These are phyloP conservation scores for Backusella sp. DNA, from an alignment of 192 early-diverging fungal genomes.

Conservation along the genomic window DNA sequence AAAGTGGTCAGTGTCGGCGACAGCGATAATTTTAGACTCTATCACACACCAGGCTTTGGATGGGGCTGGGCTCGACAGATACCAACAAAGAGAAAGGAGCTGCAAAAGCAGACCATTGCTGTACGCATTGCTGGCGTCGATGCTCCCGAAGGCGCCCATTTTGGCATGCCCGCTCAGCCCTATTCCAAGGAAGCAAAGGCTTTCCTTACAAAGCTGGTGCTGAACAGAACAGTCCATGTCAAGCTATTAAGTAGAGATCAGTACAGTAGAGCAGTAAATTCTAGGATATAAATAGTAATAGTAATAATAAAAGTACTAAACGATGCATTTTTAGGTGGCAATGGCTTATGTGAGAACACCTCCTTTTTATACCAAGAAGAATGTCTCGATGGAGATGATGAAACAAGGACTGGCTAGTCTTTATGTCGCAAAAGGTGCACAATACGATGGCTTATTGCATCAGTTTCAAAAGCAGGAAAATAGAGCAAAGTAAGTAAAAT, in stretches of 20 bases:
- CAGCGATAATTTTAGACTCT: constrained; percentile 56
- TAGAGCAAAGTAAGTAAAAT: constrained; percentile 54
- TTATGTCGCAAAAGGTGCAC: constrained; percentile 54
- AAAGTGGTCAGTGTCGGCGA: constrained; percentile 52
- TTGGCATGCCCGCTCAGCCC: constrained; percentile 64
- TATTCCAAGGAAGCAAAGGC: constrained; percentile 52
- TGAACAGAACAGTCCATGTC: constrained; percentile 46
- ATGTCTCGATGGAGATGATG: constrained; percentile 63
- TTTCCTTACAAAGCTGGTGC: constrained; percentile 45
- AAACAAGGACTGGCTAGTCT: constrained; percentile 55
- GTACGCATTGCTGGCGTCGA: constrained; percentile 68
- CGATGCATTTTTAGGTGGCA: constrained; percentile 39
- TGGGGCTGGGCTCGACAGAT: constrained; percentile 46
- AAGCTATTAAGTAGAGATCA: constrained; percentile 52
- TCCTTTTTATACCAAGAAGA: constrained; percentile 42
- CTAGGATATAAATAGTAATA: neutral
- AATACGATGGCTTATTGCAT: constrained; percentile 50
- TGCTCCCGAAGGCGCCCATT: constrained; percentile 69
- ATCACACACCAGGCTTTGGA: constrained; percentile 51
- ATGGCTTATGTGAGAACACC: constrained; percentile 50
- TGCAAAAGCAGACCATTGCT: constrained; percentile 59
- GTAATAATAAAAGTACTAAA: neutral
- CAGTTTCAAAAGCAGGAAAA: constrained; percentile 45
- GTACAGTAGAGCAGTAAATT: constrained; percentile 58
- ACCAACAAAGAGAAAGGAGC: constrained; percentile 40